Conservation (phyloP, 139 green algal genomes). For the Micractinium sp. region DNA sequence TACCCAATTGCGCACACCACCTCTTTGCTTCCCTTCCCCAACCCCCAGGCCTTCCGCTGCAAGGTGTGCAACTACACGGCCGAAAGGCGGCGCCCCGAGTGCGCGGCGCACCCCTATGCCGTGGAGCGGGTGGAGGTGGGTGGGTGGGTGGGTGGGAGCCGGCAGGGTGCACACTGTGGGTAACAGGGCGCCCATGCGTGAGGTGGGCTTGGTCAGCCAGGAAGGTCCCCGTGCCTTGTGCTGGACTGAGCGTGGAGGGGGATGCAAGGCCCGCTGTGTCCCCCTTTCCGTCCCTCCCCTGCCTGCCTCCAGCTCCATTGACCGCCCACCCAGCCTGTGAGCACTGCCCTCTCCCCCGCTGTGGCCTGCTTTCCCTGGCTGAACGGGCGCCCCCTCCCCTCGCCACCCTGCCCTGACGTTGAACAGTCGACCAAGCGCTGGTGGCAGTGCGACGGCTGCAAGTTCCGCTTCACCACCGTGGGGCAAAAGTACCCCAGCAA, state of each 20-base stretch:
- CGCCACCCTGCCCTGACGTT: neutral
- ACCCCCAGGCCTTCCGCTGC: constrained; percentile 52
- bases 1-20: neutral
- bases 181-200: neutral
- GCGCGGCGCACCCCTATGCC: constrained; percentile 28
- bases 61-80: constrained; percentile 45
- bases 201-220: neutral
- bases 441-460: constrained; percentile 60
- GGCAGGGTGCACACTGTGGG: neutral
- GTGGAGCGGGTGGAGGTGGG: constrained; percentile 27
- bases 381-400: neutral
- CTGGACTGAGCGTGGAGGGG: no score
- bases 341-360: neutral
- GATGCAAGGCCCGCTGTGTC: no score
- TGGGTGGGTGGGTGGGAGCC: neutral
- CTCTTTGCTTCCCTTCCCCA: neutral
- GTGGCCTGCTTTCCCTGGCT: neutral
- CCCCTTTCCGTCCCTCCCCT: neutral
- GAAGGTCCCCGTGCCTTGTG: no score
- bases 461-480: constrained; percentile 54
- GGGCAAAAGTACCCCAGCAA: constrained; percentile 44
- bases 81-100: constrained; percentile 37
- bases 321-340: neutral
- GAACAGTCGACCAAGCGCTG: constrained; percentile 53
- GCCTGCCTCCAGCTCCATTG: neutral